These are phyloP conservation scores for Spathaspora hagerdaliae DNA, from an alignment of 805 yeast species.

Conservation along the genomic window DNA sequence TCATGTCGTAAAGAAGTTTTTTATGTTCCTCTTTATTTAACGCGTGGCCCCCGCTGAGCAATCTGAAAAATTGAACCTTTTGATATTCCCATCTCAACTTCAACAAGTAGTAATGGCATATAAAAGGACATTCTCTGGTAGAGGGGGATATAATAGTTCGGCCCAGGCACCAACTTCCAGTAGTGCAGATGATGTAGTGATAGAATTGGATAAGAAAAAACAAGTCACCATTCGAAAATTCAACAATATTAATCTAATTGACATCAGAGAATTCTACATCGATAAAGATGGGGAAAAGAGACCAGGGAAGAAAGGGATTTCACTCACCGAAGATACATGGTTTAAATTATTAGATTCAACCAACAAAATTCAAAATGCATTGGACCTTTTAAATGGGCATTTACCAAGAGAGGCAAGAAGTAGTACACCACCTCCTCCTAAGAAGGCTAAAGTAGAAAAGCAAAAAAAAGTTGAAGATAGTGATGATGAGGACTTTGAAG, in stretches of 20 bases:
- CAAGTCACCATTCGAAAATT: constrained; percentile 70
- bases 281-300: constrained; percentile 52
- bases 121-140: constrained; percentile 6
- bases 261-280: constrained; percentile 76
- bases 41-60: too few relatives aligned
- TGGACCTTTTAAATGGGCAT: constrained; percentile 29
- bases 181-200: constrained; percentile 10
- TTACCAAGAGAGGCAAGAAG: not conserved
- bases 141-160: constrained; percentile 1
- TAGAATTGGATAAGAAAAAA: constrained; percentile 43
- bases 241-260: constrained; percentile 64
- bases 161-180: not conserved
- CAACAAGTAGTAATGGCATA: constrained; percentile 10
- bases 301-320: constrained; percentile 81
- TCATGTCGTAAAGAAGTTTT: too few relatives aligned
- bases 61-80: too few relatives aligned
- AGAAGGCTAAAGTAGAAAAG: not conserved
- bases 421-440: not conserved
- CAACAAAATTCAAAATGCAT: constrained; percentile 49
- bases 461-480: constrained; percentile 4
- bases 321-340: constrained; percentile 59
- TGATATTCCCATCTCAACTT: too few relatives aligned
- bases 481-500: constrained; percentile 18
- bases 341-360: constrained; percentile 40
- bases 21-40: too few relatives aligned